These are phyloP conservation scores for Rhododendron vialii DNA, from an alignment of 148 eudicot genomes.

Conservation along the genomic window DNA sequence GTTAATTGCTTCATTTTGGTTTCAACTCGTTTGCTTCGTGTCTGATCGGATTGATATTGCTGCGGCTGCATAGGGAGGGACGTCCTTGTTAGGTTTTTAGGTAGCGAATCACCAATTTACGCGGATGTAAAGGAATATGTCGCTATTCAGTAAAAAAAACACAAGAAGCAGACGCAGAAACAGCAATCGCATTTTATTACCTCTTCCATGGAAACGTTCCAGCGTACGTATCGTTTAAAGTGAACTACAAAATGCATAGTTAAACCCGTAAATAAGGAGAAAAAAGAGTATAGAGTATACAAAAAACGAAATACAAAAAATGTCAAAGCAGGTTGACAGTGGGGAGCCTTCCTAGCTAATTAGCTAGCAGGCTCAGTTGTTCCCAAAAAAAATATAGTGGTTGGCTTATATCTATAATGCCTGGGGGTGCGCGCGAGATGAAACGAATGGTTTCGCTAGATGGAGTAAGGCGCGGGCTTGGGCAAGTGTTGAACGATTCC, in stretches of 20 bases:
- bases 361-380: neutral
- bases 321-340: neutral
- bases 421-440: neutral
- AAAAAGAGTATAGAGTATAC: neutral
- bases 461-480: conserved; percentile 34
- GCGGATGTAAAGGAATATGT: neutral
- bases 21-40: no score
- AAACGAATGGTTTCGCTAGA: neutral
- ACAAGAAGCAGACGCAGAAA: no score
- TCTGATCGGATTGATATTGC: no score
- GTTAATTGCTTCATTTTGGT: no score
- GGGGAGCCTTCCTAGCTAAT: neutral
- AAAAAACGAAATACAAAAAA: neutral
- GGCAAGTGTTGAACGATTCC: conserved; percentile 48
- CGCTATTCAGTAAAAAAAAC: neutral
- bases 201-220: neutral
- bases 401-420: neutral
- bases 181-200: neutral
- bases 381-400: neutral
- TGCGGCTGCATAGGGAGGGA: no score
- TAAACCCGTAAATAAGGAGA: no score
- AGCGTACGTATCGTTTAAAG: neutral
- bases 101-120: no score
- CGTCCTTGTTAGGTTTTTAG: no score
- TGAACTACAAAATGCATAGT: neutral